Base-by-base conservation (phyloP, 768 basidiomycete species). In the Auriculariales sp. region DNA sequence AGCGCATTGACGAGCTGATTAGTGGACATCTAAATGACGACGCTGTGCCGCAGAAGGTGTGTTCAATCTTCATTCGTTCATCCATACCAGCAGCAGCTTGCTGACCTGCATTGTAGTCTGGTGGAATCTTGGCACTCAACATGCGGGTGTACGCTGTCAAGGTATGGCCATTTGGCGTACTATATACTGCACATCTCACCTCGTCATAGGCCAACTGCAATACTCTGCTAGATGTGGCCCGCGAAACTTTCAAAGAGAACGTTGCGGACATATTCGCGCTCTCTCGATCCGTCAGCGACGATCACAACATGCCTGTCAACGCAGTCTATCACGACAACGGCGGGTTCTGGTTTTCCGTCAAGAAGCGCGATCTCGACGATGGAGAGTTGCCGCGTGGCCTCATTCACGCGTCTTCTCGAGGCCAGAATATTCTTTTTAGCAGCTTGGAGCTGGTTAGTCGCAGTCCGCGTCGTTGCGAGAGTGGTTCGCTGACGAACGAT, bases 221-320 rank as follows among this genome's bases (percentile, higher is more conserved):
- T 55, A 77, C 78, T 27, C 70, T 94, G 9, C 79, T 99, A 28
- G 94, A 98, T 55, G 90, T 98, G 5, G 95, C 94, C 2, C 76
- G 95, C 2, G 90, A 90, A 62, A 93, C 93, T 0, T 97, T 83
- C 68, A 88, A 83, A 57, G 93, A 99, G 62, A 94, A 94, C 55
- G 73, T 94, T 36, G 75, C 78, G 14, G 94, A 99, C 58, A 89
- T 95, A 48, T 79, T 80, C 54, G 72, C 80, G 48, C 67, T 91
- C 30, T 77, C 76, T 52, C 67, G 69, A 14, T 66, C 65, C 0
- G 64, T 90, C 12, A 68, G 77, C 0, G 77, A 84, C 52, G 67
- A 75, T 52, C 74, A 87, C 55, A 69, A 70, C 3, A 64, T 92
- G 2, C 82, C 84, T 0, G 58, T 91, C 19, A 68, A 72, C 5